phyloP scores from a whole-genome alignment of 768 basidiomycete species.

The Hygrophorus russula region DNA sequence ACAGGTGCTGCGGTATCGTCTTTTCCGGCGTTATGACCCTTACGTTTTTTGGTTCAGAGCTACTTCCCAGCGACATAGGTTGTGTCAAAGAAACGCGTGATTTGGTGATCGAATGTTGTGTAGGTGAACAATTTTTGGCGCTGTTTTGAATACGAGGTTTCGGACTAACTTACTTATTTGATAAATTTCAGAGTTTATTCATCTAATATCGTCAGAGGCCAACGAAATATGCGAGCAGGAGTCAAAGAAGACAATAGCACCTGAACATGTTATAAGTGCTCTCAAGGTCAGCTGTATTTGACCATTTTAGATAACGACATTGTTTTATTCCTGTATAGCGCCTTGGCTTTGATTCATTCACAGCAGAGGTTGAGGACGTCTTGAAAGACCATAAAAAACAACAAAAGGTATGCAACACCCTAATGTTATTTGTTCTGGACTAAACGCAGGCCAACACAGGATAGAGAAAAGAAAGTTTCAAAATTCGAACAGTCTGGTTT shows the following conservation, averaged over 20 bases:
- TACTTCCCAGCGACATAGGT: constrained; percentile 76
- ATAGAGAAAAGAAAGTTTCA: constrained; percentile 86
- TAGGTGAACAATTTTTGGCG: constrained; percentile 61
- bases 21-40: constrained; percentile 5
- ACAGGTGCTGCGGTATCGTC: constrained; percentile 38
- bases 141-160: background rate
- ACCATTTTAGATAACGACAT: background rate
- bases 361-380: constrained; percentile 83
- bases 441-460: constrained; percentile 32
- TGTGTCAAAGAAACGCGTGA: constrained; percentile 97
- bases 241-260: constrained; percentile 97
- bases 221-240: constrained; percentile 98
- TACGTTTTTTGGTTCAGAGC: constrained; percentile 39
- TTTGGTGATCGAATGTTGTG: constrained; percentile 95
- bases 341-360: constrained; percentile 88
- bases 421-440: constrained; percentile 4
- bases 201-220: constrained; percentile 92
- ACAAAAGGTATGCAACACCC: constrained; percentile 55
- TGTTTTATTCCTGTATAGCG: constrained; percentile 34
- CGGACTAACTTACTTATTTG: background rate
- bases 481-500: constrained; percentile 83
- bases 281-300: constrained; percentile 51
- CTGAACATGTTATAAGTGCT: constrained; percentile 91
- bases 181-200: constrained; percentile 81
- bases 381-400: constrained; percentile 95